phyloP scores from a whole-genome alignment of 78 protist species.

The Dictyostelium purpureum region DNA sequence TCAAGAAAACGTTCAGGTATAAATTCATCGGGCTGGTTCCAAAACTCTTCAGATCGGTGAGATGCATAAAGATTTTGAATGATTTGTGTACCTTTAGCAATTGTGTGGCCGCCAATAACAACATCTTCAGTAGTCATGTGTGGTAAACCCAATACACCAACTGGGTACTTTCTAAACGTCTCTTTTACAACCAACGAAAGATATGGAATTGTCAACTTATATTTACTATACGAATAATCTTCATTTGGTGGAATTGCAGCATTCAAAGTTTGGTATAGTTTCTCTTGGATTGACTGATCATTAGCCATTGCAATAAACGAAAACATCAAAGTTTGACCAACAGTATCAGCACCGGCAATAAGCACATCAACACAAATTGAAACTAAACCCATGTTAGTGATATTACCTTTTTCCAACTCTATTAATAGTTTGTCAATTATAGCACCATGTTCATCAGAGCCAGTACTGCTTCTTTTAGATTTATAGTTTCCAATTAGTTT shows the following conservation, averaged over 20 bases:
- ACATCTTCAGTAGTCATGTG: constrained; percentile 1
- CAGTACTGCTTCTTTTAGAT: background rate
- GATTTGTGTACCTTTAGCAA: constrained; percentile 43
- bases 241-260: background rate
- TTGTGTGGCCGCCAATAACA: background rate
- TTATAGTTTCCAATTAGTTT: background rate
- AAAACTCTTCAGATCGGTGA: background rate
- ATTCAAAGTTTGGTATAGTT: background rate
- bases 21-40: constrained; percentile 4
- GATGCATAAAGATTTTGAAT: constrained; percentile 9
- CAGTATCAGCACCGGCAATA: constrained; percentile 22
- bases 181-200: background rate
- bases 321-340: background rate
- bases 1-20: constrained; percentile 29
- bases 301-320: background rate
- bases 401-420: constrained; percentile 1
- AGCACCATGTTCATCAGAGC: background rate
- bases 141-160: constrained; percentile 38
- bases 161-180: constrained; percentile 10
- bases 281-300: constrained; percentile 15
- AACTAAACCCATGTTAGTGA: background rate
- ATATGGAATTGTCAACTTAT: background rate
- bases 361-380: constrained; percentile 9
- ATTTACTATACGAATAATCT: background rate
- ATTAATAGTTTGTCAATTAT: constrained; percentile 17